phyloP scores from a whole-genome alignment of 352 stramenopile species.

The Pythium dissimile region DNA sequence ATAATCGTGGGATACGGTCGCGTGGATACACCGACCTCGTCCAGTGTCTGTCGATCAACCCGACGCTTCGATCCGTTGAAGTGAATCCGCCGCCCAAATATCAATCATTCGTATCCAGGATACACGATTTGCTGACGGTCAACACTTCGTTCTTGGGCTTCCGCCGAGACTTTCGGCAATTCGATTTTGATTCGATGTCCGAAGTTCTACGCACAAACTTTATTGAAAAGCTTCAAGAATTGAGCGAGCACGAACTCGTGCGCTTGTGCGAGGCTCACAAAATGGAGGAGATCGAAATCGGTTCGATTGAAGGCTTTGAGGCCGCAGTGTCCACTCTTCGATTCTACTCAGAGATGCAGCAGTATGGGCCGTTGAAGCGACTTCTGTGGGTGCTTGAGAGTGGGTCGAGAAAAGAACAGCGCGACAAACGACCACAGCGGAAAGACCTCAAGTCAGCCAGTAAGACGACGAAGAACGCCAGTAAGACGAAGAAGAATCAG shows the following conservation, averaged over 20 bases:
- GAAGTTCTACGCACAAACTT: constrained; percentile 57
- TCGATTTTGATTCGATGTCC: constrained; percentile 36
- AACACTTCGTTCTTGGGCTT: constrained; percentile 35
- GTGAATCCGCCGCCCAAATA: constrained; percentile 31
- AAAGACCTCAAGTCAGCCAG: not conserved
- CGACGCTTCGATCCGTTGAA: constrained; percentile 27
- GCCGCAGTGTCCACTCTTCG: constrained; percentile 34
- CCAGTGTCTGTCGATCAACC: constrained; percentile 43
- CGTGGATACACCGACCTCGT: constrained; percentile 40
- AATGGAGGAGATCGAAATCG: constrained; percentile 37
- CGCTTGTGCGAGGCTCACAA: constrained; percentile 36
- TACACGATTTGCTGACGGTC: constrained; percentile 34
- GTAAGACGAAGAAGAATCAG: not conserved
- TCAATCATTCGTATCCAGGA: constrained; percentile 25
- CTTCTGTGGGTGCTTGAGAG: constrained; percentile 63
- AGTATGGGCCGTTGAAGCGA: constrained; percentile 49
- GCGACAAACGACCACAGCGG: constrained; percentile 21
- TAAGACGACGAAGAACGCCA: not conserved
- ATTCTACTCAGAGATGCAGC: constrained; percentile 48
- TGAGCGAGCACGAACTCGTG: constrained; percentile 53
- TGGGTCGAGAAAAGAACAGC: constrained; percentile 20
- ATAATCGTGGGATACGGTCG: constrained; percentile 45
- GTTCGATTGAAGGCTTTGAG: constrained; percentile 20
- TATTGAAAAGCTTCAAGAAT: constrained; percentile 54
- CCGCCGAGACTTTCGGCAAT: constrained; percentile 23